Base-by-base conservation (phyloP, 2,329 filamentous ascomycete species). In the Aureobasidium sp. region DNA sequence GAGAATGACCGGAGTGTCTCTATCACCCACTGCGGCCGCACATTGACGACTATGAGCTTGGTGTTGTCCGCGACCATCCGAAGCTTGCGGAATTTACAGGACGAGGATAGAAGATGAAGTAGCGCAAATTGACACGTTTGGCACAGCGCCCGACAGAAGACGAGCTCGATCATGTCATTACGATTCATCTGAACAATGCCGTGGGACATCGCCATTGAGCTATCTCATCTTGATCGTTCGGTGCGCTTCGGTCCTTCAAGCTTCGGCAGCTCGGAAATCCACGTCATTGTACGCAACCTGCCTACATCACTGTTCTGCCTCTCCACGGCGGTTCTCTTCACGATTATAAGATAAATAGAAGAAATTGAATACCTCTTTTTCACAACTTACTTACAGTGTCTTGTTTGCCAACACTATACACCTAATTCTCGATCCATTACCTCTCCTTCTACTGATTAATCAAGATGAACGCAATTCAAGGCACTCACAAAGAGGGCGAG, bases 391-490 rank as follows among this genome's bases (percentile, higher is more conserved):
- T 15, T 10, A 48, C 29, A 27, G 12, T 20, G 20, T 44, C 42
- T 26, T 4, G 29, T 32, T 27, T 2, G 42, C 13, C 42, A 27
- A 27, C 6, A 15, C 23, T 27, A 5, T 27, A 17, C 42, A 27
- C 20, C 23, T 1, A 15, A 46, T 27, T 5, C 23, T 15, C 42
- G 7, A 13, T 15, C 9, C 42, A 15, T 27, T 13, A 27, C 12
- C 42, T 46, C 13, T 46, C 23, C 13, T 27, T 13, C 12, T 44
- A 20, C 20, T 23, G 8, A 42, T 42, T 2, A 5, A 15, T 15
- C 23, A 27, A 17, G 15, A 62, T 62, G 61, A 62, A 58, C 36
- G 61, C 61, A 20, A 58, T 62, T n/a, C 61, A 62, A 36, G 61
- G 53, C 9, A 62, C 61, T 53, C 55, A 55, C 26, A 26, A 50